A percentile compares a stretch with the other conserved stretches of the same genome.
These are phyloP conservation scores for Alternaria panax DNA, from an alignment of 2,329 filamentous ascomycete genomes.

Conservation along the genomic window DNA sequence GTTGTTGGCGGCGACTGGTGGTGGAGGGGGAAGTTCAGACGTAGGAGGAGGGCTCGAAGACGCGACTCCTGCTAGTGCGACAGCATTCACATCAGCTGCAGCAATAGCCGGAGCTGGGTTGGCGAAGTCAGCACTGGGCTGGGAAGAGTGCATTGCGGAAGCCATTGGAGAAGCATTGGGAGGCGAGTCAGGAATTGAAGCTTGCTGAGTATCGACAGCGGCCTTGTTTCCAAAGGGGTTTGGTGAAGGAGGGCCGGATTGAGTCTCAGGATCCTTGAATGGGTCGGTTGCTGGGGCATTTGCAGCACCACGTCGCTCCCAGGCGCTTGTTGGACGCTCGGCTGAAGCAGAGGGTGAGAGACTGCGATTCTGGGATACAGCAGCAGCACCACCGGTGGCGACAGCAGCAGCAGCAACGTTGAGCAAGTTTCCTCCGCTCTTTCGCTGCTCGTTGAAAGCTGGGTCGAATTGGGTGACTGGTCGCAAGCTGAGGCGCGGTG, in stretches of 20 bases:
- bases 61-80: constrained; percentile 42
- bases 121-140: constrained; percentile 38
- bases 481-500: constrained; percentile 84
- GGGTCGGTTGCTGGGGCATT: constrained; percentile 67
- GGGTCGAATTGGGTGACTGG: constrained; percentile 86
- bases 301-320: constrained; percentile 50
- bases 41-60: constrained; percentile 39
- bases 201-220: constrained; percentile 46
- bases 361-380: constrained; percentile 28
- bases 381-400: constrained; percentile 36
- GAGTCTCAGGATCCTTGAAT: constrained; percentile 63
- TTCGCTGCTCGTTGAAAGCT: constrained; percentile 60
- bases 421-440: constrained; percentile 49
- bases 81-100: constrained; percentile 51
- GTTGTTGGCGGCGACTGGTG: constrained; percentile 61
- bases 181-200: constrained; percentile 36
- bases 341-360: constrained; percentile 22
- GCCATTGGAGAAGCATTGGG: constrained; percentile 26
- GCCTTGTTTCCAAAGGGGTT: constrained; percentile 65
- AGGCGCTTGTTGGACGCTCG: constrained; percentile 42
- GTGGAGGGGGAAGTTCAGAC: constrained; percentile 30
- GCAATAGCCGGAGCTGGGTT: constrained; percentile 51
- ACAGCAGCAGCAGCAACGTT: constrained; percentile 38
- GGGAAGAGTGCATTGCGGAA: constrained; percentile 32
- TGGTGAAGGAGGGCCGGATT: constrained; percentile 45